A percentile compares a stretch with the other conserved stretches of the same genome.
Conservation (phyloP, 768 basidiomycete species). For the Suillus placidus region DNA sequence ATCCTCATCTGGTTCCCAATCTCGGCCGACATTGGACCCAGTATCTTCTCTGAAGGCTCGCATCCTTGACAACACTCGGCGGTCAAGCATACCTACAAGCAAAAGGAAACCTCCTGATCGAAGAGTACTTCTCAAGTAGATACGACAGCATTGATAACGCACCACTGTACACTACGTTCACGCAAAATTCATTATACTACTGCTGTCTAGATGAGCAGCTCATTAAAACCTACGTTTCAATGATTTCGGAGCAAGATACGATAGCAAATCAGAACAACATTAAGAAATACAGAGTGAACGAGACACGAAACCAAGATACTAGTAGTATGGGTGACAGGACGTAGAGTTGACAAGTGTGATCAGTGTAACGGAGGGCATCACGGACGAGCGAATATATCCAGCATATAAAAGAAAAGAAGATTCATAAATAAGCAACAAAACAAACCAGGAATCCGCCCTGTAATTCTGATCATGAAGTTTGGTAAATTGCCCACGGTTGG, state of each 20-base stretch:
- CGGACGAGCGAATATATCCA: constrained; percentile 43
- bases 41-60: constrained; percentile 53
- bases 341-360: constrained; percentile 27
- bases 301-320: constrained; percentile 45
- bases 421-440: constrained; percentile 24
- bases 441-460: constrained; percentile 32
- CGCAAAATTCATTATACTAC: neutral
- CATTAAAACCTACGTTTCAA: constrained; percentile 8
- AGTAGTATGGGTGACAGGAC: constrained; percentile 41
- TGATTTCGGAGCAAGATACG: constrained; percentile 43
- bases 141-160: neutral
- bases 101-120: constrained; percentile 27
- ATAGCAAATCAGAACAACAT: constrained; percentile 66
- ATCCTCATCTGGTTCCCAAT: constrained; percentile 21
- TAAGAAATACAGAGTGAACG: constrained; percentile 53
- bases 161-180: constrained; percentile 11
- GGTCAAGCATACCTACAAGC: constrained; percentile 24
- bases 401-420: constrained; percentile 42
- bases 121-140: constrained; percentile 15
- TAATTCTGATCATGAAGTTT: constrained; percentile 42
- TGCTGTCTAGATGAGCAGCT: constrained; percentile 9
- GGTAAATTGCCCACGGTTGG: constrained; percentile 73
- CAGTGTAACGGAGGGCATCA: constrained; percentile 37
- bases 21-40: constrained; percentile 29
- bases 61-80: constrained; percentile 58